Evolutionary conservation across 2,329 filamentous ascomycete species (phyloP), one percentile per base, ranked within the genome.

Genomic region (Clathrospora elynae): DNA sequence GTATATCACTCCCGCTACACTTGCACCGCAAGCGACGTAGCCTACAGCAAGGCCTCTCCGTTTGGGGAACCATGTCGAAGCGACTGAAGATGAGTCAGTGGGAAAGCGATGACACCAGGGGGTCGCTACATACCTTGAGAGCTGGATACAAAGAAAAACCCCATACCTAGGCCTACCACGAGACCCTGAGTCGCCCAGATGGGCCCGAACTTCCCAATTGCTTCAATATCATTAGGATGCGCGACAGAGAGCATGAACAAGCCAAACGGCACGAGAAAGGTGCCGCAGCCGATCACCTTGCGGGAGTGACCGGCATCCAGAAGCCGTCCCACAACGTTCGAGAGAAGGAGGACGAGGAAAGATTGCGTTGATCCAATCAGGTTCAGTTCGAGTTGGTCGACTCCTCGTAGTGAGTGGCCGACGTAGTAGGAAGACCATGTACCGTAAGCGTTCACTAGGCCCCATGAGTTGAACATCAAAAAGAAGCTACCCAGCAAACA

Each of bases 91-190:
- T 13, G 23, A 5, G 40, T 49, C 17, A 37, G 31, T 23, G 4
- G 22, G 5, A 34, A 18, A 14, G 1, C 5, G 1, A 14, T 18
- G n/a, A 18, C 13, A 16, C 13, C n/a, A n/a, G 3, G 5, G 9
- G 10, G 18, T 20, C 4, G 4, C 10, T 7, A 59, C 70, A 43
- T 68, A 77, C 74, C 68, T 64, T 78, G 75, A 16, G 75, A 78
- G 48, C 75, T 76, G 16, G 72, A 72, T 4, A 78, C 76, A 50
- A 78, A 78, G 59, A 76, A 77, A 50, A 75, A 78, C n/a, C 74
- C 70, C 75, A 78, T 78, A 7, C 76, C 76, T 7, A 78, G 44
- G 4, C 75, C 74, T 17, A 69, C 68, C 24, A 77, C 57, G 25
- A 78, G 55, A 3, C 75, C 76, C 55, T 78, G 75, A 4, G 73